Evolutionary conservation across 805 yeast species (phyloP).

Genomic region (Yamadazyma kitorensis): DNA sequence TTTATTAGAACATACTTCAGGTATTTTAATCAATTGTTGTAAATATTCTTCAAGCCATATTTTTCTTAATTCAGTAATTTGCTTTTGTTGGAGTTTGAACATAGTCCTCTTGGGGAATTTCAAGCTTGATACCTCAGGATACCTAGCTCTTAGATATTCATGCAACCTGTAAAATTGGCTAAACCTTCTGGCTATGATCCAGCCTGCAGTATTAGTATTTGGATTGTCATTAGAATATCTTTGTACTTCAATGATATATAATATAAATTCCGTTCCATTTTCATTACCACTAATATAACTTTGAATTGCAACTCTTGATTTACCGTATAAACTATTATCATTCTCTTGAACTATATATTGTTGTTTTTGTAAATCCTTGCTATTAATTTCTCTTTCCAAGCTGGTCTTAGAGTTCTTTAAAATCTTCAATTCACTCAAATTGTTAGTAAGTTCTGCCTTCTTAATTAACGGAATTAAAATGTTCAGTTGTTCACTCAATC

Average conservation of each 20-base stretch:
- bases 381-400: constrained; percentile 66
- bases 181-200: constrained; percentile 89
- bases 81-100: constrained; percentile 65
- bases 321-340: constrained; percentile 72
- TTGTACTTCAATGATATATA: constrained; percentile 76
- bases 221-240: constrained; percentile 42
- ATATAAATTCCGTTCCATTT: constrained; percentile 50
- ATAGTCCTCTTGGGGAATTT: constrained; percentile 60
- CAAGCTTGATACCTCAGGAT: constrained; percentile 47
- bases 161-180: constrained; percentile 78
- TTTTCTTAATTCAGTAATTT: constrained; percentile 63
- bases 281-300: constrained; percentile 56
- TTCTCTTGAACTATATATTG: constrained; percentile 81
- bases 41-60: constrained; percentile 61
- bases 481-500: constrained; percentile 56
- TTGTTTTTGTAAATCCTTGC: constrained; percentile 72
- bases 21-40: constrained; percentile 51
- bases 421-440: constrained; percentile 63
- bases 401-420: constrained; percentile 65
- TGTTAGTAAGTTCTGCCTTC: constrained; percentile 85
- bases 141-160: constrained; percentile 54
- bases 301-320: constrained; percentile 53
- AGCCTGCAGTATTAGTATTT: constrained; percentile 57
- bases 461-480: constrained; percentile 65
- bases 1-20: constrained; percentile 70